phyloP scores from a whole-genome alignment of 345 rosid genomes.

The Aquilaria sinensis region DNA sequence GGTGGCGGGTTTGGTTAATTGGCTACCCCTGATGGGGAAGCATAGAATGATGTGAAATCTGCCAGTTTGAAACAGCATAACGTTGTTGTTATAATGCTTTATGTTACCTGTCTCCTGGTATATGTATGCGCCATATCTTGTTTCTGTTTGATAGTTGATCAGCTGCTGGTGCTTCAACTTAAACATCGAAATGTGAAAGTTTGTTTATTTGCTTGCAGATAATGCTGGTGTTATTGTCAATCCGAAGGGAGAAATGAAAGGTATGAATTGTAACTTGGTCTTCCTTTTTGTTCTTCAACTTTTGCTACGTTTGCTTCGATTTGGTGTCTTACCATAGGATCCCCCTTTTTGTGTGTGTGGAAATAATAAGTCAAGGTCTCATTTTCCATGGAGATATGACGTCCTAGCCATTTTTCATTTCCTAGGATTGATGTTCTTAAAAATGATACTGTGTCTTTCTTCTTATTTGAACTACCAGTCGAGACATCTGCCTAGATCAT shows the following conservation, averaged over 20 bases:
- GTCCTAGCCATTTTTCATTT: no score
- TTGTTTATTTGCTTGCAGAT: conserved; percentile 25
- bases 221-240: conserved; percentile 67
- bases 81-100: conserved; percentile 16
- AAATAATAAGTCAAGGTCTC: no score
- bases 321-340: no score
- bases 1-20: not conserved
- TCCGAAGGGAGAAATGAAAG: conserved; percentile 68
- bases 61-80: conserved; percentile 30
- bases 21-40: conserved; percentile 16
- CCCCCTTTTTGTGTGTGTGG: no score
- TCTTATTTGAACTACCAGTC: not conserved
- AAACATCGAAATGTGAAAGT: not conserved
- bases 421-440: no score
- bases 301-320: no score
- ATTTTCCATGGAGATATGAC: no score
- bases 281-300: no score
- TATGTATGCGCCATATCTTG: not conserved
- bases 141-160: not conserved
- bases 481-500: no score
- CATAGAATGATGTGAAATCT: conserved; percentile 13
- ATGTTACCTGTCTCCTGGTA: conserved; percentile 32
- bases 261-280: conserved; percentile 8
- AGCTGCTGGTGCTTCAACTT: not conserved
- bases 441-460: no score